These are phyloP conservation scores for Venturia oleaginea DNA, from an alignment of 2,329 filamentous ascomycete genomes.

Conservation along the genomic window DNA sequence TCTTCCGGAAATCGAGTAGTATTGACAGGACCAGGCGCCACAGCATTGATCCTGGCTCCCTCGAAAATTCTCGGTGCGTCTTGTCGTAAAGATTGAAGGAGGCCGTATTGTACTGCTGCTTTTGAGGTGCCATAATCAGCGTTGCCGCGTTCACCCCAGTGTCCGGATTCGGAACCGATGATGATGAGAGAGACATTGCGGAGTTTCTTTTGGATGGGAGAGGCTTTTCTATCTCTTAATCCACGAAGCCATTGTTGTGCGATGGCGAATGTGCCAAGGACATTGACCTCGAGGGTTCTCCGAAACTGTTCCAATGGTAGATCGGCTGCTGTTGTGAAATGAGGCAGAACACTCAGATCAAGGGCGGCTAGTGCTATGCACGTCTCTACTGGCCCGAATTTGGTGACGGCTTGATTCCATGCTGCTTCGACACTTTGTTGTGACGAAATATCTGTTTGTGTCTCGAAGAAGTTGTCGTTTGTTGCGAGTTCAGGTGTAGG, in stretches of 20 bases:
- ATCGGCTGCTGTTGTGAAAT: slow-evolving; percentile 31
- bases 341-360: slow-evolving; percentile 34
- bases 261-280: slow-evolving; percentile 32
- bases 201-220: slow-evolving; percentile 16
- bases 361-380: slow-evolving; percentile 37
- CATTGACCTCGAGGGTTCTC: slow-evolving; percentile 35
- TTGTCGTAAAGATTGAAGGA: slow-evolving; percentile 33
- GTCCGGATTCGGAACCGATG: slow-evolving; percentile 37
- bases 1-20: slow-evolving; percentile 36
- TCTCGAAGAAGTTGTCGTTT: slow-evolving; percentile 12
- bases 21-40: slow-evolving; percentile 39
- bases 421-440: slow-evolving; percentile 26
- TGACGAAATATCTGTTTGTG: slow-evolving; percentile 29
- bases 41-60: slow-evolving; percentile 34
- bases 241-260: slow-evolving; percentile 34
- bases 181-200: slow-evolving; percentile 35
- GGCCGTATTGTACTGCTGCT: slow-evolving; percentile 36
- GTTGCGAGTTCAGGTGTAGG: slow-evolving; percentile 4
- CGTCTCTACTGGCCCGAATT: slow-evolving; percentile 29
- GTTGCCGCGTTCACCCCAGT: slow-evolving; percentile 18
- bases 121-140: slow-evolving; percentile 39
- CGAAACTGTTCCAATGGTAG: slow-evolving; percentile 32
- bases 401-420: slow-evolving; percentile 26
- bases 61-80: slow-evolving; percentile 32
- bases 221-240: slow-evolving; percentile 22